These are phyloP conservation scores for Pleurotus giganteus DNA, from an alignment of 768 basidiomycete species.

Conservation along the genomic window DNA sequence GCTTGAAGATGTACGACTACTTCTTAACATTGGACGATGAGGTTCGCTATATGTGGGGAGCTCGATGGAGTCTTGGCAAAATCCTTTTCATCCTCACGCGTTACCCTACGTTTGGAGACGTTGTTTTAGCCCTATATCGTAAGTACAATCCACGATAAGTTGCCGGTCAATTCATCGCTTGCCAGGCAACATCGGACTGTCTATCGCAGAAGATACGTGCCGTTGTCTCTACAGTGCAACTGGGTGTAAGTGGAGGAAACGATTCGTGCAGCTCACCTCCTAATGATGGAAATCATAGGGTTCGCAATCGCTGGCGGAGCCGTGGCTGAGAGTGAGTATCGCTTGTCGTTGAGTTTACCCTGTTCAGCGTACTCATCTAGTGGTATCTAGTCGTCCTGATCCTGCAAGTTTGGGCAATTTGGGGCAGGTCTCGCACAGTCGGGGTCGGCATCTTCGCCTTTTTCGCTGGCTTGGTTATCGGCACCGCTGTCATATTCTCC, in stretches of 20 bases:
- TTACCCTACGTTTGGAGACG: conserved; percentile 1
- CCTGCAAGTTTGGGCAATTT: background rate
- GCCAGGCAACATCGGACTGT: background rate
- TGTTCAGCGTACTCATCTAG: background rate
- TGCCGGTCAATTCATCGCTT: background rate
- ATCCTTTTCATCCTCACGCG: conserved; percentile 9
- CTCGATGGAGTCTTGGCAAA: conserved; percentile 8
- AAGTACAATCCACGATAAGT: background rate
- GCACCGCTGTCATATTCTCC: background rate
- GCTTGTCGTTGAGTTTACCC: background rate
- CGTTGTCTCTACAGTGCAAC: background rate
- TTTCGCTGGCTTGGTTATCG: background rate
- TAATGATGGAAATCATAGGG: background rate
- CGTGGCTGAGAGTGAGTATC: background rate
- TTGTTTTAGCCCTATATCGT: conserved; percentile 6
- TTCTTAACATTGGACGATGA: background rate
- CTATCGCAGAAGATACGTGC: background rate
- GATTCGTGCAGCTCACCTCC: background rate
- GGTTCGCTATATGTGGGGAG: conserved; percentile 3
- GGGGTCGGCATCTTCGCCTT: background rate
- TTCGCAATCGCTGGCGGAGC: background rate
- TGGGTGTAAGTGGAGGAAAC: background rate
- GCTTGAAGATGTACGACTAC: background rate
- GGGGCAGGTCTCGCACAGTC: background rate
- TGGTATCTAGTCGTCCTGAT: background rate